Percentiles rank a stretch among this genome's conserved stretches.
Conservation (phyloP, 2,329 filamentous ascomycete species). For the Aspergillus udagawae region DNA sequence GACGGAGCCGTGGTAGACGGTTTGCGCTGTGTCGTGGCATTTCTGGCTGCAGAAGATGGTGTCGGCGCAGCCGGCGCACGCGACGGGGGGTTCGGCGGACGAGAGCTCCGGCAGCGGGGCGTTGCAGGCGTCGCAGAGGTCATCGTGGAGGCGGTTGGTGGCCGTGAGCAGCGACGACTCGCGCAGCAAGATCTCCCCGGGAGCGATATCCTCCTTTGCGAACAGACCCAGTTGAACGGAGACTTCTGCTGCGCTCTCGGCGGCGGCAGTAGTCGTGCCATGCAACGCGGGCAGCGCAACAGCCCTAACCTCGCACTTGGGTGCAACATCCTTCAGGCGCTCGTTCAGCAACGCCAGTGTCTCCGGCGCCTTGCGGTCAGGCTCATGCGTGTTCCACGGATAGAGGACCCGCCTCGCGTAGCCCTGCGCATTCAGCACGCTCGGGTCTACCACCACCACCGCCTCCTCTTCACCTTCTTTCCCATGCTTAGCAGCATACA, state of each 20-base stretch:
- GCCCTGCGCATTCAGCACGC: constrained; percentile 35
- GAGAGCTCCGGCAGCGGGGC: constrained; percentile 61
- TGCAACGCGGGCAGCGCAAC: constrained; percentile 71
- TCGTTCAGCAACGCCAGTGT: constrained; percentile 66
- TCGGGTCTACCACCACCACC: constrained; percentile 25
- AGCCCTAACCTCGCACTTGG: constrained; percentile 75
- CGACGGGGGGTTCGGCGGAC: constrained; percentile 33
- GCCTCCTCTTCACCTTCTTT: constrained; percentile 6
- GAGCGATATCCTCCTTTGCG: constrained; percentile 72
- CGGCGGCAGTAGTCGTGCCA: constrained; percentile 16
- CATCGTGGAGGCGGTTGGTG: constrained; percentile 81
- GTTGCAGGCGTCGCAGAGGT: constrained; percentile 86
- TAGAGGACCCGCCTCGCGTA: constrained; percentile 53
- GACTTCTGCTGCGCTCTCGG: constrained; percentile 30
- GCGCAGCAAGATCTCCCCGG: constrained; percentile 70
- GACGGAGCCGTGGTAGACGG: constrained; percentile 55
- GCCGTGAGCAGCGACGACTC: constrained; percentile 86
- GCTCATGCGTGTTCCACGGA: constrained; percentile 60
- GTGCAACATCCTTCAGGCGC: constrained; percentile 64
- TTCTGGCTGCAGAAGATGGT: constrained; percentile 57
- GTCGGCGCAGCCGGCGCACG: constrained; percentile 55
- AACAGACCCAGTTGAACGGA: constrained; percentile 82
- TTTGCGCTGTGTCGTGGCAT: constrained; percentile 54
- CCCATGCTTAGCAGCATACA: constrained; percentile 14
- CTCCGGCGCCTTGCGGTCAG: constrained; percentile 52